Evolutionary conservation across 495 filamentous ascomycete species (phyloP), one percentile per base, ranked within the genome.

Genomic region (Lophiostoma macrostomum): DNA sequence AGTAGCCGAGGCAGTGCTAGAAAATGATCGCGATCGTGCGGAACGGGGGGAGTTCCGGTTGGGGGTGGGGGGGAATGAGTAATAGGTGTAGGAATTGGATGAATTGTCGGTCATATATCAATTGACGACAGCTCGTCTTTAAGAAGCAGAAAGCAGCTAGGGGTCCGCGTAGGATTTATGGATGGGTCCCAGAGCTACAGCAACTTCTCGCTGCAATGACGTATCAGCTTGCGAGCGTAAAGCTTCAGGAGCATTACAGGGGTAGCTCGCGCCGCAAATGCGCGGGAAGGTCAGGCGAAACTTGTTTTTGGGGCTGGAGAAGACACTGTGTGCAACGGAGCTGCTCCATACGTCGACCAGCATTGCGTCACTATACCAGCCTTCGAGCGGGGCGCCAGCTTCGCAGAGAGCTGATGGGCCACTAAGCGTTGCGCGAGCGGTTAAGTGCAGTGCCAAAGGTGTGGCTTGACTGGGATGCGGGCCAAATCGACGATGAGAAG

Each of bases 51-150:
- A 73, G 32, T 66, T 58, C 59, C 74, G 60, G 56, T 68, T 72
- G 7, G 74, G 73, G 24, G 74, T 76, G 23, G 74, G 69, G 35
- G 74, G 74, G 38, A 76, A 76, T 41, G 74, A 76, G 60, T 75
- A 76, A 60, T 76, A 76, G 16, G 70, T 67, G 73, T 76, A 76
- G 56, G 67, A 68, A 46, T 67, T 68, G 32, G 60, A 56, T 45
- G 71, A 69, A 48, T 72, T 68, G 63, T 65, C 74, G 60, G 67
- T 71, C 72, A 76, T 74, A 69, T 64, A 75, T 40, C 37, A 42
- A 19, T 52, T 41, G 55, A 58, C 47, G 55, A 52, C 18, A 11
- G 32, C 16, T 46, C 55, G 55, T 53, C 55, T 54, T 59, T 58
- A 14, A 40, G 23, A 44, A 30, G 30, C 40, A 47, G 7, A 31